Evolutionary conservation across 108 stramenopile genomes (phyloP).

Genomic region (Skeletonema marinoi): DNA sequence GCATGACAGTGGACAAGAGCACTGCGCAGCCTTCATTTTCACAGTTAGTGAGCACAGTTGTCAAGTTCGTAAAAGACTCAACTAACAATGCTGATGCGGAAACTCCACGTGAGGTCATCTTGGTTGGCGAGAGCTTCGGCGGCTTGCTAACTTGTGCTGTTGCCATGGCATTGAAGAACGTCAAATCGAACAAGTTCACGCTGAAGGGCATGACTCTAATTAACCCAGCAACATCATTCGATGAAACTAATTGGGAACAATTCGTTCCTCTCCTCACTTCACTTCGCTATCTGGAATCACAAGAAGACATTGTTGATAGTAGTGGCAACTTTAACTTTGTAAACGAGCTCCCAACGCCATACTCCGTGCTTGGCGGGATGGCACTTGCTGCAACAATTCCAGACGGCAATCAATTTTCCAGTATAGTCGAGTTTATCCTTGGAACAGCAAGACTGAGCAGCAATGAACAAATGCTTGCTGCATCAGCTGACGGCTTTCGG

Average conservation of each 20-base stretch:
- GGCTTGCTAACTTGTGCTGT: conserved; percentile 79
- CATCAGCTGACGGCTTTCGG: conserved; percentile 57
- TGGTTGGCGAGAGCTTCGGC: conserved; percentile 90
- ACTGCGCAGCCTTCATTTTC: conserved; percentile 60
- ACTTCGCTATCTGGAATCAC: conserved; percentile 50
- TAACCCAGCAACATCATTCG: conserved; percentile 92
- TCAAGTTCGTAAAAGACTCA: conserved; percentile 57
- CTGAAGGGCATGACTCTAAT: conserved; percentile 78
- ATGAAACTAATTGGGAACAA: conserved; percentile 74
- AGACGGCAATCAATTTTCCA: conserved; percentile 53
- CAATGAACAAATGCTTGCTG: conserved; percentile 29
- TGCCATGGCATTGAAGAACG: conserved; percentile 55
- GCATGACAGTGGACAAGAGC: conserved; percentile 60
- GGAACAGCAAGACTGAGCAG: conserved; percentile 7
- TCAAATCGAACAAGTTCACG: conserved; percentile 10
- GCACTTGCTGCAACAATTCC: conserved; percentile 62
- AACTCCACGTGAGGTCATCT: conserved; percentile 53
- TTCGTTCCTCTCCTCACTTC: conserved; percentile 65
- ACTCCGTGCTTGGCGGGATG: conserved; percentile 70
- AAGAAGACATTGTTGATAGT: conserved; percentile 24
- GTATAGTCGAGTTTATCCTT: conserved; percentile 57
- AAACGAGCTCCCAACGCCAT: conserved; percentile 56
- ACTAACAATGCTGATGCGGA: not conserved
- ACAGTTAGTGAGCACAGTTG: conserved; percentile 52
- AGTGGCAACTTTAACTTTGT: conserved; percentile 19